phyloP scores from a whole-genome alignment of 1,284 basidiomycete genomes.

The Pseudozyma tsukubaensis region DNA sequence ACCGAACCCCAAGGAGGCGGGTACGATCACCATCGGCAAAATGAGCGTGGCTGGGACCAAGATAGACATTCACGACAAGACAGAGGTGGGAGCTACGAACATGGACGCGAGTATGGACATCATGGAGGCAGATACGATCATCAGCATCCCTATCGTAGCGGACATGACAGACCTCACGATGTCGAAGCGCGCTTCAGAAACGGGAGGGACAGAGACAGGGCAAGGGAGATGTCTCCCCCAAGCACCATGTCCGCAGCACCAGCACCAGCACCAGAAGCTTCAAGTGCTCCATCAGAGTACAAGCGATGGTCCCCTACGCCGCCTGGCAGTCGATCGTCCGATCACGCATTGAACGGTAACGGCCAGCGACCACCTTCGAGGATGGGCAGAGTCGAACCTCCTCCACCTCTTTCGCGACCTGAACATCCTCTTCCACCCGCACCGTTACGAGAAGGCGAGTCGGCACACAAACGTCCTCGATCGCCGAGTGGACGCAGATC shows the following conservation, averaged over 20 bases:
- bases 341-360: constrained; percentile 9
- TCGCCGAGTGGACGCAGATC: constrained; percentile 23
- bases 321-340: constrained; percentile 2
- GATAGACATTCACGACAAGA: too few relatives aligned
- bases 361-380: constrained; percentile 24
- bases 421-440: neutral
- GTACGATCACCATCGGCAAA: too few relatives aligned
- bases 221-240: constrained; percentile 13
- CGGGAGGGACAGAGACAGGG: neutral
- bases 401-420: constrained; percentile 17
- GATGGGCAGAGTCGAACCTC: constrained; percentile 31
- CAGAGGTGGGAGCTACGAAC: too few relatives aligned
- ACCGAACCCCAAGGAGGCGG: too few relatives aligned
- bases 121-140: neutral
- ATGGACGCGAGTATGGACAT: too few relatives aligned
- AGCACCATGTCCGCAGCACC: constrained; percentile 1
- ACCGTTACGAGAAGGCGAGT: neutral
- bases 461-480: constrained; percentile 21
- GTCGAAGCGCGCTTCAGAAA: neutral
- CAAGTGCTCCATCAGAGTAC: neutral
- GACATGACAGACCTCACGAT: neutral
- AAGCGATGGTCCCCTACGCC: constrained; percentile 33
- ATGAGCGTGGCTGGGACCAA: too few relatives aligned
- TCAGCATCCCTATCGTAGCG: neutral
- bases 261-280: too few relatives aligned